A percentile compares a stretch with the other conserved stretches of the same genome.
These are phyloP conservation scores for Erythrophleum ivorense DNA, from an alignment of 331 rosid species.

Conservation along the genomic window DNA sequence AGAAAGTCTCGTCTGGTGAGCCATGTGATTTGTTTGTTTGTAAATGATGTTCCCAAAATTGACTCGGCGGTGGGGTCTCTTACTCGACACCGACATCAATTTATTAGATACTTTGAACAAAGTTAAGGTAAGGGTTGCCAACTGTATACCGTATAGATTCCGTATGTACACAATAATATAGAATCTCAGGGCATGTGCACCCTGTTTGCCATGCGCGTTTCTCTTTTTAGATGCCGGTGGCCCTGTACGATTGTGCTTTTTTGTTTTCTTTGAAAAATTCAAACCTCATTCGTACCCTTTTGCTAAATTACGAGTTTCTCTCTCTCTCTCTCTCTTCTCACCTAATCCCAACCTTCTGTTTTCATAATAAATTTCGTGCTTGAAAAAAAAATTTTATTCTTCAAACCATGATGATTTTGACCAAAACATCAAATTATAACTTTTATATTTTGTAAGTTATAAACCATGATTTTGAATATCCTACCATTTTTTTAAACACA, in stretches of 20 bases:
- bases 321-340: neutral
- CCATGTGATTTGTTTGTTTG: neutral
- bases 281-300: neutral
- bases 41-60: neutral
- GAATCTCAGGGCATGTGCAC: neutral
- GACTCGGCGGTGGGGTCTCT: neutral
- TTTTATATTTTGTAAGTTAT: too few relatives aligned
- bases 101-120: neutral
- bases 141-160: slow-evolving; percentile 7
- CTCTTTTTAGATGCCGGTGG: neutral
- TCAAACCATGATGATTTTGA: too few relatives aligned
- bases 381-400: too few relatives aligned
- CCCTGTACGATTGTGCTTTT: neutral
- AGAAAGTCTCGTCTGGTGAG: neutral
- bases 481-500: too few relatives aligned
- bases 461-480: too few relatives aligned
- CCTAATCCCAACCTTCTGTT: neutral
- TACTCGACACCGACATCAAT: neutral
- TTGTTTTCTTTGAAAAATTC: neutral
- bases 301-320: too few relatives aligned
- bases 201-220: neutral
- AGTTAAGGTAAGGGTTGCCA: neutral
- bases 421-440: neutral
- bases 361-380: neutral
- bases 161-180: neutral